Conservation (phyloP, 495 filamentous ascomycete species). For the Immersiella caudata region DNA sequence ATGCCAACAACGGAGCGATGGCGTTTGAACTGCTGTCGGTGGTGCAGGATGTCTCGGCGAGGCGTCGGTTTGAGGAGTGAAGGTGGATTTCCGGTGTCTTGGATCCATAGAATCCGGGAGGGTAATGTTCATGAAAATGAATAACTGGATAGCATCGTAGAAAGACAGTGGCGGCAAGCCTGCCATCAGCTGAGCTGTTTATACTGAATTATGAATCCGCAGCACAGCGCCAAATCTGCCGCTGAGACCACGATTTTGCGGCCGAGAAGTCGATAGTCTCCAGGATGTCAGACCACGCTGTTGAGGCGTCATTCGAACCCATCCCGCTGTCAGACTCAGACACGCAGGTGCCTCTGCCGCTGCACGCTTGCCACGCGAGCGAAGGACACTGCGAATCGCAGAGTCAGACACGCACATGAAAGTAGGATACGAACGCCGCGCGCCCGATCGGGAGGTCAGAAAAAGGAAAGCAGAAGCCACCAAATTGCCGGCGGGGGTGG, state of each 20-base stretch:
- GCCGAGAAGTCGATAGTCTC: too few relatives aligned
- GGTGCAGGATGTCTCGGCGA: background rate
- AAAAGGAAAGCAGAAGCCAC: conserved; percentile 10
- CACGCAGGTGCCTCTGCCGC: background rate
- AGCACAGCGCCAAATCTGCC: too few relatives aligned
- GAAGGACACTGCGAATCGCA: background rate
- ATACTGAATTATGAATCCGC: too few relatives aligned
- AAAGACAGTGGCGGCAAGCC: too few relatives aligned
- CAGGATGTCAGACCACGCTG: too few relatives aligned
- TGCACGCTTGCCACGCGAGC: background rate
- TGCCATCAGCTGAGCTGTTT: too few relatives aligned
- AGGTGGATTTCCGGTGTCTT: background rate
- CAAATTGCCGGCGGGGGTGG: conserved; percentile 1
- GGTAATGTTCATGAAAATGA: too few relatives aligned
- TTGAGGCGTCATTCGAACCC: too few relatives aligned
- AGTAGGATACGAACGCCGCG: background rate
- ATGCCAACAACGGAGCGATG: background rate
- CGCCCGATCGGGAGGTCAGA: background rate
- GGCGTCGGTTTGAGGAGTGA: background rate
- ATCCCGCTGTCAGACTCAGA: background rate
- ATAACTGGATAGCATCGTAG: too few relatives aligned
- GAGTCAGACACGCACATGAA: background rate
- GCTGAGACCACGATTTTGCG: too few relatives aligned
- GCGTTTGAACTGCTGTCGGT: background rate
- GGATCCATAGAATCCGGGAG: too few relatives aligned